Conservation (phyloP, 768 basidiomycete species). For the Rhodotorula taiwanensis region DNA sequence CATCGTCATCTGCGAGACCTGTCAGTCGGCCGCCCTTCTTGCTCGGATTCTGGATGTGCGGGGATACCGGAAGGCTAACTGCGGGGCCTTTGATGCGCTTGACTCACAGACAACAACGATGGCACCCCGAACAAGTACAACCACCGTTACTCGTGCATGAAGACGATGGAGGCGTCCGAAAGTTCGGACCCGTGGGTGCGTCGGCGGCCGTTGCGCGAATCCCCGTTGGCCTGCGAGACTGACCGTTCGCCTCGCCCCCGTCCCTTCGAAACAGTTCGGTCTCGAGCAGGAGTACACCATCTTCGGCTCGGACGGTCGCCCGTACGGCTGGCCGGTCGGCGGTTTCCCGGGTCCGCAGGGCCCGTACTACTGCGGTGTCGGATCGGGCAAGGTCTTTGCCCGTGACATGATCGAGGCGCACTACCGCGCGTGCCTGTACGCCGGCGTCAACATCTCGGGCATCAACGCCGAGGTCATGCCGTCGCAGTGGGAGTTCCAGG, state of each 20-base stretch:
- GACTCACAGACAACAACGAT: slow-evolving; percentile 58
- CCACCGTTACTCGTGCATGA: slow-evolving; percentile 85
- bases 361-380: slow-evolving; percentile 98
- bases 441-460: slow-evolving; percentile 91
- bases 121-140: slow-evolving; percentile 97
- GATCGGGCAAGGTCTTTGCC: slow-evolving; percentile 94
- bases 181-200: slow-evolving; percentile 81
- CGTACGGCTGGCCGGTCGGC: slow-evolving; percentile 95
- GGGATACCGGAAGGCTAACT: too few relatives aligned
- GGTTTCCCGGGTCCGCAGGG: slow-evolving; percentile 99
- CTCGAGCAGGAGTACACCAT: slow-evolving; percentile 99
- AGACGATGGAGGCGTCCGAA: slow-evolving; percentile 90
- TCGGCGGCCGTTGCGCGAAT: background rate
- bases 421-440: slow-evolving; percentile 63
- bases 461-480: slow-evolving; percentile 99
- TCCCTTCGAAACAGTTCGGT: slow-evolving; percentile 56
- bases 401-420: slow-evolving; percentile 99
- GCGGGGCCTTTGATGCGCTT: too few relatives aligned
- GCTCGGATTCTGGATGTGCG: too few relatives aligned
- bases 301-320: slow-evolving; percentile 81
- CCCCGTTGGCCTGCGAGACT: background rate
- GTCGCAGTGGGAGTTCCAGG: slow-evolving; percentile 99
- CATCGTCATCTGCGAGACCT: slow-evolving; percentile 62
- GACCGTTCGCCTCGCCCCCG: background rate
- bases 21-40: slow-evolving; percentile 19